Evolutionary conservation across 768 basidiomycete species (phyloP).

Genomic region (Termitomyces bulborhizus): DNA sequence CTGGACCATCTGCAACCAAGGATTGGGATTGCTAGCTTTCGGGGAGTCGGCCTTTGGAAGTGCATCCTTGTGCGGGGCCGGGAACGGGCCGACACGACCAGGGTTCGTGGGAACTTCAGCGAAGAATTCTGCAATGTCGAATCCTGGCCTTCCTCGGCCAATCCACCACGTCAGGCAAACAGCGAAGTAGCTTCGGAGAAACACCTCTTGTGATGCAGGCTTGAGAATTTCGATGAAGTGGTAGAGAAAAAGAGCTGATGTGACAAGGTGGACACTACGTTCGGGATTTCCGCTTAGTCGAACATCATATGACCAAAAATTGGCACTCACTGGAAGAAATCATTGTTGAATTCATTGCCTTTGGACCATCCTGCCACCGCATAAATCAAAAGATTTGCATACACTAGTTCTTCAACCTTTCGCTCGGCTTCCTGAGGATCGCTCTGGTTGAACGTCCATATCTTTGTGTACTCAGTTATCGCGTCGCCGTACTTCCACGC

Average conservation of each 20-base stretch:
- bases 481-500: slow-evolving; percentile 30
- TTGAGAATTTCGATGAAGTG: slow-evolving; percentile 37
- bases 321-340: slow-evolving; percentile 32
- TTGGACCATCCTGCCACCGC: slow-evolving; percentile 46
- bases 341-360: slow-evolving; percentile 37
- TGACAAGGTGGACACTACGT: slow-evolving; percentile 58
- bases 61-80: slow-evolving; percentile 18
- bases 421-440: slow-evolving; percentile 33
- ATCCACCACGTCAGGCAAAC: slow-evolving; percentile 48
- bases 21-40: slow-evolving; percentile 37
- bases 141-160: slow-evolving; percentile 44
- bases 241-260: slow-evolving; percentile 56
- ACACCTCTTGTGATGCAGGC: slow-evolving; percentile 36
- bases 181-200: slow-evolving; percentile 57
- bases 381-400: slow-evolving; percentile 50
- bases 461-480: slow-evolving; percentile 32
- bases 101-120: slow-evolving; percentile 18
- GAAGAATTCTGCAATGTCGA: slow-evolving; percentile 48
- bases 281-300: neutral
- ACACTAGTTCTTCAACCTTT: slow-evolving; percentile 60
- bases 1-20: slow-evolving; percentile 54
- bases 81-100: slow-evolving; percentile 13
- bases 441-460: slow-evolving; percentile 36
- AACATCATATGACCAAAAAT: neutral
- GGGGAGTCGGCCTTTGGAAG: slow-evolving; percentile 25